Evolutionary conservation across 805 yeast species (phyloP).

Genomic region (Candida coquimbonensis): DNA sequence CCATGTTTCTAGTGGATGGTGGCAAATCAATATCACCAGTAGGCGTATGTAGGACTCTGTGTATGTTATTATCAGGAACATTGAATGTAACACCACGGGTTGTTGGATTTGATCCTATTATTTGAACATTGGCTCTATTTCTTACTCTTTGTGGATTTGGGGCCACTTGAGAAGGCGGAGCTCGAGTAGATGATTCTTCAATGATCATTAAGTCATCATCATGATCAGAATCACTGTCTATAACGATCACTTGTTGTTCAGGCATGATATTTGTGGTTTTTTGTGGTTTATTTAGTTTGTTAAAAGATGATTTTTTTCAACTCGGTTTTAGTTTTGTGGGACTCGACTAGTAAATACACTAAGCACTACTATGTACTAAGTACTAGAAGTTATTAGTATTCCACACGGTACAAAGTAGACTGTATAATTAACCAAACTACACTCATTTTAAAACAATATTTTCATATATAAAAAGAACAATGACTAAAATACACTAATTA

Average conservation of each 20-base stretch:
- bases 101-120: background rate
- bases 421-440: no score
- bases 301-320: background rate
- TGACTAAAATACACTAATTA: conserved; percentile 10
- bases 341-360: no score
- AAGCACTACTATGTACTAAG: no score
- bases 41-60: conserved; percentile 6
- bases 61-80: background rate
- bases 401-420: no score
- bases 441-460: no score
- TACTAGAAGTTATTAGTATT: no score
- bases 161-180: no score
- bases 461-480: background rate
- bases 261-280: background rate
- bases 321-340: background rate
- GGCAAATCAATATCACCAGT: conserved; percentile 5
- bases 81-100: background rate
- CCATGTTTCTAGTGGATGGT: background rate
- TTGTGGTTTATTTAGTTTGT: background rate
- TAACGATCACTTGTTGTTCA: background rate
- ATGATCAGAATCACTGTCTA: background rate
- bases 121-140: conserved; percentile 3
- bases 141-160: no score
- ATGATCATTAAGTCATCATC: background rate
- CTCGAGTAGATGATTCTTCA: background rate